These are phyloP conservation scores for Xylaria polymorpha DNA, from an alignment of 2,329 filamentous ascomycete genomes.

Conservation along the genomic window DNA sequence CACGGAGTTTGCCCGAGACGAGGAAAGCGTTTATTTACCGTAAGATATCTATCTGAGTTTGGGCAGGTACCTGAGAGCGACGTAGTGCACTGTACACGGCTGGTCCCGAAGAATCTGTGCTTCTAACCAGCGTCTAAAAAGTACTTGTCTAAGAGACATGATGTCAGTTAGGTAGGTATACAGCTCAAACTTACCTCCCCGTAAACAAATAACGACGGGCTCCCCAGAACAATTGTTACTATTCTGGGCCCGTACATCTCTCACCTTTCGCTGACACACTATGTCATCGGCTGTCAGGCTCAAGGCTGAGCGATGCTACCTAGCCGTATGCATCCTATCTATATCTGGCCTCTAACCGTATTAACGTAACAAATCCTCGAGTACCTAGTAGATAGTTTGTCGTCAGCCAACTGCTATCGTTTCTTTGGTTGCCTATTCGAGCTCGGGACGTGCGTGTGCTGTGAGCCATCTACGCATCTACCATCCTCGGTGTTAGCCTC, in stretches of 20 bases:
- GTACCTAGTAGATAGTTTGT: background rate
- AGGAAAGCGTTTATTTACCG: background rate
- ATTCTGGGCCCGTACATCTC: background rate
- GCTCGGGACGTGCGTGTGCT: background rate
- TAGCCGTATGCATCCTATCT: constrained; percentile 1
- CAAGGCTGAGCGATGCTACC: constrained; percentile 27
- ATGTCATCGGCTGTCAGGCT: constrained; percentile 17
- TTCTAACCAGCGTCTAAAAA: background rate
- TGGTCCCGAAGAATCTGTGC: background rate
- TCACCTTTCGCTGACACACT: constrained; percentile 7
- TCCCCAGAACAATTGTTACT: background rate
- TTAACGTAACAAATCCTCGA: background rate
- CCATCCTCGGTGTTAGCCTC: background rate
- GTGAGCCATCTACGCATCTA: background rate
- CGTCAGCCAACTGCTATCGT: background rate
- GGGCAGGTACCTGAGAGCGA: background rate
- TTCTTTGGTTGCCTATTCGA: background rate
- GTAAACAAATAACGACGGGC: background rate
- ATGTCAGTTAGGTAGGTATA: background rate
- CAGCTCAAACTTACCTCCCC: background rate
- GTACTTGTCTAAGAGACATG: background rate
- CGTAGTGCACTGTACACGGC: background rate
- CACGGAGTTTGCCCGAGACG: background rate
- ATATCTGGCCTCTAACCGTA: background rate
- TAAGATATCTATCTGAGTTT: background rate